A percentile compares a stretch with the other conserved stretches of the same genome.
These are phyloP conservation scores for Picocystis salinarum DNA, from an alignment of 139 green algal species.

Conservation along the genomic window DNA sequence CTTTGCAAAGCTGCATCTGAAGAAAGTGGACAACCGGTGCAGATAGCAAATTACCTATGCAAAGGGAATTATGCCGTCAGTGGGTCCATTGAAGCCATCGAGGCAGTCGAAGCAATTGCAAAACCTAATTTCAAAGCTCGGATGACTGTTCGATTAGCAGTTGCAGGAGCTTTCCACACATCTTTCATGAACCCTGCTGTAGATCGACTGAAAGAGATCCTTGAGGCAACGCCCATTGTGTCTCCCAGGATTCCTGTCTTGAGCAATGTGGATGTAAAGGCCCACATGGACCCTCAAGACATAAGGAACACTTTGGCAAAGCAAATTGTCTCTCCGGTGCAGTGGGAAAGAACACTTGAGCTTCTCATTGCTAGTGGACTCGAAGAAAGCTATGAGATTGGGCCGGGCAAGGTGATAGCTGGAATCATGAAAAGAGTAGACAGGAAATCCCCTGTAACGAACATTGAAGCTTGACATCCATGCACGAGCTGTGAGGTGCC, in stretches of 20 bases:
- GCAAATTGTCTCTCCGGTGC: conserved; percentile 67
- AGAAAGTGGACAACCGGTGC: conserved; percentile 48
- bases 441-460: conserved; percentile 47
- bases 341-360: conserved; percentile 81
- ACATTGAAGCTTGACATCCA: conserved; percentile 22
- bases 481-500: too few species aligned
- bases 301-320: conserved; percentile 80
- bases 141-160: conserved; percentile 73
- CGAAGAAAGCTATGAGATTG: conserved; percentile 69
- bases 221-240: conserved; percentile 46
- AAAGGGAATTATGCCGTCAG: conserved; percentile 92
- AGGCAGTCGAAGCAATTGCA: conserved; percentile 56
- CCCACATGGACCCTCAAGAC: conserved; percentile 74
- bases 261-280: conserved; percentile 88
- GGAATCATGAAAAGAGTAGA: conserved; percentile 95
- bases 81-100: conserved; percentile 65
- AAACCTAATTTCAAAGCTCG: conserved; percentile 66
- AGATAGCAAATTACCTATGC: conserved; percentile 97
- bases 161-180: conserved; percentile 98
- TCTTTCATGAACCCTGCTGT: conserved; percentile 76
- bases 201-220: conserved; percentile 42
- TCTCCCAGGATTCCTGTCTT: conserved; percentile 85
- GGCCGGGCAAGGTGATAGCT: conserved; percentile 64
- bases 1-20: conserved; percentile 65
- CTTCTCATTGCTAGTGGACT: conserved; percentile 70